These are phyloP conservation scores for Mrakia gelida DNA, from an alignment of 768 basidiomycete species.

Conservation along the genomic window DNA sequence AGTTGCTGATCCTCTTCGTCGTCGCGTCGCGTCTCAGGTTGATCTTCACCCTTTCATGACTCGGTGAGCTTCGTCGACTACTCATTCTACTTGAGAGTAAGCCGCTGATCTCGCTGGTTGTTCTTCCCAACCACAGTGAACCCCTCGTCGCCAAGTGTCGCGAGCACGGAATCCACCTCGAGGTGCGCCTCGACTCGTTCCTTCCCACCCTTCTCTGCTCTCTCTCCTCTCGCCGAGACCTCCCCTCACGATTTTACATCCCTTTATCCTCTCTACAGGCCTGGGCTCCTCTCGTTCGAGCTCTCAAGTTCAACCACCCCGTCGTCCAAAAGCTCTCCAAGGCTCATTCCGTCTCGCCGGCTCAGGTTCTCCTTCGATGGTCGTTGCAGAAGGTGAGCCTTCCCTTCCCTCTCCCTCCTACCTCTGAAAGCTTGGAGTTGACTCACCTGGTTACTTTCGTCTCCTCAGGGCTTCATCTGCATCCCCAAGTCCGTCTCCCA, in stretches of 20 bases:
- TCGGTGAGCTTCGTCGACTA: constrained; percentile 30
- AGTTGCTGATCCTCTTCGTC: not conserved
- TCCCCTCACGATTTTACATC: too few relatives aligned
- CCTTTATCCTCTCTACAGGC: constrained; percentile 50
- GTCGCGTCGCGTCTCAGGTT: constrained; percentile 35
- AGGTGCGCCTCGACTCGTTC: constrained; percentile 51
- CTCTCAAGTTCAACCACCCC: constrained; percentile 61
- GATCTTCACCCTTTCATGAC: constrained; percentile 68
- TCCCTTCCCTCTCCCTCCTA: constrained; percentile 38
- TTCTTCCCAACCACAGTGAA: constrained; percentile 37
- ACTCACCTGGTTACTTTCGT: not conserved
- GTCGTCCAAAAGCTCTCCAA: constrained; percentile 51
- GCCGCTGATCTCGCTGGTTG: not conserved
- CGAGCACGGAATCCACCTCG: constrained; percentile 57
- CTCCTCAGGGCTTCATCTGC: constrained; percentile 44
- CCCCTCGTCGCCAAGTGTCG: constrained; percentile 61
- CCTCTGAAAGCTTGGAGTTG: not conserved
- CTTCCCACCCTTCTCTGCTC: not conserved
- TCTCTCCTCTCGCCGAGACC: not conserved
- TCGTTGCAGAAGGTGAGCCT: constrained; percentile 59
- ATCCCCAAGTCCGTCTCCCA: constrained; percentile 51
- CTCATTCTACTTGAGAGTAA: not conserved
- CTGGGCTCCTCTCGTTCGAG: constrained; percentile 69
- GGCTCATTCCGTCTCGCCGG: constrained; percentile 54
- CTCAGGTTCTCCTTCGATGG: constrained; percentile 79